Evolutionary conservation across 2,329 filamentous ascomycete species (phyloP), one percentile per base, ranked within the genome.

Genomic region (Elsinoe batatas): DNA sequence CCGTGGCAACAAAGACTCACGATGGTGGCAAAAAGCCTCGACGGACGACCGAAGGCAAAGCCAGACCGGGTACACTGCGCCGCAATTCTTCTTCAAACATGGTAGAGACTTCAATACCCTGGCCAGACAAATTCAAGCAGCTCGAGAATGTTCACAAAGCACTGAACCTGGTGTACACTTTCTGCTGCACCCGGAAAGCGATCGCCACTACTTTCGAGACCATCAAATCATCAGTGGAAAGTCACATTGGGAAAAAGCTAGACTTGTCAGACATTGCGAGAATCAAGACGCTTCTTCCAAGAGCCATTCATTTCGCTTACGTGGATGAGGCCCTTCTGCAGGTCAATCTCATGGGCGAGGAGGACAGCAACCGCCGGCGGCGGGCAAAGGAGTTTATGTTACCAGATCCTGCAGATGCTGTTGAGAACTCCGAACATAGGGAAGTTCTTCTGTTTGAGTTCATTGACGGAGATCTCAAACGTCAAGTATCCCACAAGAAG

Each of bases 391-490:
- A 79, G 57, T 75, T 79, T 69, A 74, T 64, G 69, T 73, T 59
- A 73, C 63, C 66, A 20, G 66, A 64, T 42, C 65, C 65, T 2
- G 60, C 59, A 8, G 67, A 69, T 46, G 61, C 64, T 7, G 64
- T 65, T 13, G 69, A 69, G 30, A 62, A 64, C 0, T 4, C 73
- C 58, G 72, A 74, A 35, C 60, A 65, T 20, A 75, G 78, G 53
- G 83, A 95, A 62, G 85, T 95, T 13, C 71, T 98, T 20, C 80
- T 91, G 35, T 95, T 98, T 64, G 93, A 97, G 67, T 97, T 94
- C 62, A 72, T 95, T 15, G 93, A 97, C 67, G 91, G 87, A 0
- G 91, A 96, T 66, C 70, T 97, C 61, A 96, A 91, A 72, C 79
- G 87, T 38, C 84, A 94, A 66, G 85, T 90, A 0, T 74, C 78